Base-by-base conservation (phyloP, 208 protist genomes). In the Wallacemonas collosoma region DNA sequence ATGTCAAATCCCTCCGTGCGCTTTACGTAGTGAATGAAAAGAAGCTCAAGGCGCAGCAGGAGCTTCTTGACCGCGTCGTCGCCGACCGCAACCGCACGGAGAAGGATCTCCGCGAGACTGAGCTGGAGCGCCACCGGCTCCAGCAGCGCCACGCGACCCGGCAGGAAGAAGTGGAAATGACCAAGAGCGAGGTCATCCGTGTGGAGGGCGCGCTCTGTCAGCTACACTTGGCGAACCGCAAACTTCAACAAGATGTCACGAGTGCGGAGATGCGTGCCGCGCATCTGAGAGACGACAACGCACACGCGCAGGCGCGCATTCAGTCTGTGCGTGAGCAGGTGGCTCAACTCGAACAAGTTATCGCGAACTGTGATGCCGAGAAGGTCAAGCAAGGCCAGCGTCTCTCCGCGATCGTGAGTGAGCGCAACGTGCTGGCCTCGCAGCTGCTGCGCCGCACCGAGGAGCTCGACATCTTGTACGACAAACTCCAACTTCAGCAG, bases 361-460 rank as follows among this genome's bases (percentile, higher is more conserved):
- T 99, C 67, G 82, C 80, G 38, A 97, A 98, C 71, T 98, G 95
- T 62, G 98, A 99, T 71, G 71, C 77, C 14, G 97, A 97, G 74
- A 82, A 85, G 36, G 73, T 75, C 43, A 89, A 95, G 68, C 97
- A 99, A 75, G 73, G 87, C 60, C 97, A 97, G 73, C 93, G 98
- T 39, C 91, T 98, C 54, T 86, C 95, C 7, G 81, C 81, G 26
- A 92, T 99, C 53, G 95, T 97, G 38, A 96, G 96, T 75, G 98
- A 99, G 83, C 88, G 98, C 55, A 98, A 99, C 83, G 93, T 98
- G 17, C 85, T 99, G 2, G 97, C 94, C 35, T 90, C 94, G 17
- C 97, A 99, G 80, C 86, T 99, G 26, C 98, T 99, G 39, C 93
- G 95, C 12, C 88, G 98, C 67, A 99, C 99, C 78, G 98, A 99